These are phyloP conservation scores for Penicillium sp. DNA, from an alignment of 2,329 filamentous ascomycete genomes.

Conservation along the genomic window DNA sequence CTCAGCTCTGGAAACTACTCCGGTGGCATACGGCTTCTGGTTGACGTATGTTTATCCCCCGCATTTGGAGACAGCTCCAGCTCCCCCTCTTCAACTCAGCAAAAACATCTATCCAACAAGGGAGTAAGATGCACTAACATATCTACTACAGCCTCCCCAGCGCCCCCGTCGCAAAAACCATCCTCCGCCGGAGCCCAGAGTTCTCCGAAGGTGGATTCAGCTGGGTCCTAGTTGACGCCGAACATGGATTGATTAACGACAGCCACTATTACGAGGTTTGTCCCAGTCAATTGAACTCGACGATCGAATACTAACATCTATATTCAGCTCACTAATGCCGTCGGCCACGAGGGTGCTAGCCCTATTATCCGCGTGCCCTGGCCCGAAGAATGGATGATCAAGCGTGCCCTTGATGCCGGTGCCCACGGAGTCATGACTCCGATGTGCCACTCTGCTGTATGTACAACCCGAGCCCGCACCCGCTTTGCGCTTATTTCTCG, in stretches of 20 bases:
- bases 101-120: no score
- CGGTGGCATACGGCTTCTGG: conserved; percentile 28
- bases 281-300: background rate
- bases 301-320: background rate
- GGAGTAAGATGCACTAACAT: background rate
- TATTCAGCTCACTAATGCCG: conserved; percentile 29
- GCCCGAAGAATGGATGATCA: conserved; percentile 35
- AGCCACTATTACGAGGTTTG: conserved; percentile 32
- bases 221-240: conserved; percentile 36
- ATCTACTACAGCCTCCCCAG: conserved; percentile 22
- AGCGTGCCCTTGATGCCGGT: conserved; percentile 33
- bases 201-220: conserved; percentile 20
- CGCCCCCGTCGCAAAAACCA: conserved; percentile 25
- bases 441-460: conserved; percentile 27
- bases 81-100: background rate
- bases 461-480: background rate
- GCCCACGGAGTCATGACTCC: conserved; percentile 34
- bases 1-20: conserved; percentile 9
- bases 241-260: conserved; percentile 35
- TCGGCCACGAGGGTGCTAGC: conserved; percentile 25
- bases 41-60: conserved; percentile 23
- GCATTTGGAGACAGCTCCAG: background rate
- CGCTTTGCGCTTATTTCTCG: background rate
- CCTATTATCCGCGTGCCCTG: conserved; percentile 31
- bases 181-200: conserved; percentile 24